These are phyloP conservation scores for Fonsecaea multimorphosa DNA, from an alignment of 2,329 filamentous ascomycete species.

Conservation along the genomic window DNA sequence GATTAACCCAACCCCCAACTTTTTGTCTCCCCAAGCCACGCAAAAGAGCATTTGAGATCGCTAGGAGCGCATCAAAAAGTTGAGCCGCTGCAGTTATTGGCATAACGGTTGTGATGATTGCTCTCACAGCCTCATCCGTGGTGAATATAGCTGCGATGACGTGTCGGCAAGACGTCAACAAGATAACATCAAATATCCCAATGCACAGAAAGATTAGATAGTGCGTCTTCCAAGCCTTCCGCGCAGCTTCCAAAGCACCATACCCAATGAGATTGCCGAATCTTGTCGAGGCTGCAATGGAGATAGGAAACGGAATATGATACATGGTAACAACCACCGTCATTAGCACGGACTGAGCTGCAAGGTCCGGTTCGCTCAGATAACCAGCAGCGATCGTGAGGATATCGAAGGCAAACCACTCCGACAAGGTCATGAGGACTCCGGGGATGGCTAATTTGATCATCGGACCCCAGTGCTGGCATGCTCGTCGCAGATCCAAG, in stretches of 20 bases:
- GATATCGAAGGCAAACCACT: conserved; percentile 85
- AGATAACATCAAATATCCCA: conserved; percentile 71
- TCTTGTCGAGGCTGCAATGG: conserved; percentile 78
- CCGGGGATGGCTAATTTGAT: conserved; percentile 78
- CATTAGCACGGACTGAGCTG: conserved; percentile 78
- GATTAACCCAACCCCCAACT: conserved; percentile 79
- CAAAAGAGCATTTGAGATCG: conserved; percentile 76
- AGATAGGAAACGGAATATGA: conserved; percentile 82
- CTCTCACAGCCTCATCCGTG: conserved; percentile 66
- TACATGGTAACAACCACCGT: conserved; percentile 81
- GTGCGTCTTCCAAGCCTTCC: conserved; percentile 71
- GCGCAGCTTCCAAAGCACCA: conserved; percentile 74
- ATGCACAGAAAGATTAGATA: conserved; percentile 67
- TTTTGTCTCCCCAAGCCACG: conserved; percentile 80
- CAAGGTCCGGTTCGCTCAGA: conserved; percentile 73
- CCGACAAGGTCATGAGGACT: conserved; percentile 83
- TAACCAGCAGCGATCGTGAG: conserved; percentile 74
- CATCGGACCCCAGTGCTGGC: conserved; percentile 75
- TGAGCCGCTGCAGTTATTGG: conserved; percentile 80
- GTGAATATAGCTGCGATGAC: conserved; percentile 74
- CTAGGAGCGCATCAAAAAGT: conserved; percentile 75
- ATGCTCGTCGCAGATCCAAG: conserved; percentile 65
- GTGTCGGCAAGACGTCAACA: conserved; percentile 68
- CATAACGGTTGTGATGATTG: conserved; percentile 66
- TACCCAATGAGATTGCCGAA: conserved; percentile 86